A percentile compares a stretch with the other conserved stretches of the same genome.
phyloP scores from a whole-genome alignment of 495 filamentous ascomycete species.

The Hyaloscypha bicolor region DNA sequence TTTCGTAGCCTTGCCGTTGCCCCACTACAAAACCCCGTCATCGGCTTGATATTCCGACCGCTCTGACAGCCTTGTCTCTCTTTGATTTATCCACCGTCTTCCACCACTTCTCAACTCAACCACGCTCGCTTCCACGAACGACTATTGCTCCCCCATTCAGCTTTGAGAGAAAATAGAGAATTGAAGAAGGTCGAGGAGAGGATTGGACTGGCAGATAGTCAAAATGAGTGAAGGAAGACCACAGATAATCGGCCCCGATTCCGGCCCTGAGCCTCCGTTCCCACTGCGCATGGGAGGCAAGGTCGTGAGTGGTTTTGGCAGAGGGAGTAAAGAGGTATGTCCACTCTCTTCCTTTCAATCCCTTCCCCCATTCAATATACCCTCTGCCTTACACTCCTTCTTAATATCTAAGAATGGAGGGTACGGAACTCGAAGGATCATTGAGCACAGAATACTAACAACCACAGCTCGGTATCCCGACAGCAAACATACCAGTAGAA shows the following conservation, averaged over 20 bases:
- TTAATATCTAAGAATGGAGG: too few species aligned
- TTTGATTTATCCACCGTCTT: neutral
- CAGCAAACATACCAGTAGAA: constrained; percentile 90
- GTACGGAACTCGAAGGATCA: too few species aligned
- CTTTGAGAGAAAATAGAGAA: neutral
- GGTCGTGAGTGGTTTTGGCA: constrained; percentile 91
- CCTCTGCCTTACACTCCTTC: neutral
- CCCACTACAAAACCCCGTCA: neutral
- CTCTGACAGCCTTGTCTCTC: constrained; percentile 4
- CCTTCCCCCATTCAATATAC: constrained; percentile 3
- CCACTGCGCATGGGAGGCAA: constrained; percentile 79
- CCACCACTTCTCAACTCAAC: neutral
- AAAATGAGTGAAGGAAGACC: constrained; percentile 39
- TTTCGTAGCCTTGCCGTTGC: neutral
- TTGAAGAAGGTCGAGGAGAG: neutral
- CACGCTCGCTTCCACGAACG: neutral
- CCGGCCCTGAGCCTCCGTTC: constrained; percentile 75
- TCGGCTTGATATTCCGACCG: constrained; percentile 5
- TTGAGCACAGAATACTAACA: neutral
- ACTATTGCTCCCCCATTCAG: neutral
- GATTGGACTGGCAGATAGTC: neutral
- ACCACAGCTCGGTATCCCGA: constrained; percentile 83
- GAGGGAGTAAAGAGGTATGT: constrained; percentile 81
- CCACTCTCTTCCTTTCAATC: neutral
- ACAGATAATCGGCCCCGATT: constrained; percentile 65